Conservation (phyloP, 805 yeast species). For the Kazachstania psychrophila region DNA sequence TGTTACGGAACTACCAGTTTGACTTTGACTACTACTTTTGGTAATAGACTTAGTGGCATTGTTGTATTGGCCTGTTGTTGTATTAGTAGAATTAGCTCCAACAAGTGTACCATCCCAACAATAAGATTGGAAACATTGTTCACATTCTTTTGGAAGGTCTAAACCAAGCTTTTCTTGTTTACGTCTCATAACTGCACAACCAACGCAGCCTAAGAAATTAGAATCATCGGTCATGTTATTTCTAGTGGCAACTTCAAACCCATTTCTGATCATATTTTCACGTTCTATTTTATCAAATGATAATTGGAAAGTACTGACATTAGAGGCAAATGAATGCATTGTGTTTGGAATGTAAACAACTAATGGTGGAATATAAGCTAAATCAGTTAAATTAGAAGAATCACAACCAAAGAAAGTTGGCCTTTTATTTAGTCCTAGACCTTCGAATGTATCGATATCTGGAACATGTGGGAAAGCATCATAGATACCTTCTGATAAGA, state of each 20-base stretch:
- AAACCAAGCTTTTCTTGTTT: conserved; percentile 57
- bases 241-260: conserved; percentile 59
- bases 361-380: conserved; percentile 56
- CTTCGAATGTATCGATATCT: conserved; percentile 48
- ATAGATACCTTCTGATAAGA: conserved; percentile 41
- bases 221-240: conserved; percentile 56
- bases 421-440: conserved; percentile 49
- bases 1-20: conserved; percentile 6
- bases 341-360: conserved; percentile 68
- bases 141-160: conserved; percentile 58
- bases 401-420: conserved; percentile 84
- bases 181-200: conserved; percentile 76
- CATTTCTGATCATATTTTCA: conserved; percentile 54
- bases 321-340: conserved; percentile 54
- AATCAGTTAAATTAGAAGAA: conserved; percentile 47
- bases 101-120: conserved; percentile 63
- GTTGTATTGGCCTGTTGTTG: no score
- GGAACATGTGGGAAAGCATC: conserved; percentile 77
- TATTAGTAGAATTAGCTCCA: background rate
- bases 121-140: conserved; percentile 55
- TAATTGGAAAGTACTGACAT: conserved; percentile 62
- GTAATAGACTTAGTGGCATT: background rate
- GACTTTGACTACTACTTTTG: conserved; percentile 14
- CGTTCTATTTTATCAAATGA: conserved; percentile 50
- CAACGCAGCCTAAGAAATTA: conserved; percentile 65